Evolutionary conservation across 306 rosid species (phyloP).

Genomic region (Pachyrhizus erosus): DNA sequence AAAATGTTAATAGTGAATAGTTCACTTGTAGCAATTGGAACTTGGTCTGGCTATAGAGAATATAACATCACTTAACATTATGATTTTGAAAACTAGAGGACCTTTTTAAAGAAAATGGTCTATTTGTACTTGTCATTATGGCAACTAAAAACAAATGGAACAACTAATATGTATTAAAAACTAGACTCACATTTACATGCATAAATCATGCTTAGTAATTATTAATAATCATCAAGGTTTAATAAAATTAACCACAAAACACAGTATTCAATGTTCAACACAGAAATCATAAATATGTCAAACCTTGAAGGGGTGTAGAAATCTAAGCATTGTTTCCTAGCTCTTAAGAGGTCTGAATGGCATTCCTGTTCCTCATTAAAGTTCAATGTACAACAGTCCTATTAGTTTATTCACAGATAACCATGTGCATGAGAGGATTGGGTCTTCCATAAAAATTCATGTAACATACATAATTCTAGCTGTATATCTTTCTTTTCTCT

Average conservation of each 20-base stretch:
- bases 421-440: constrained; percentile 13
- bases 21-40: background rate
- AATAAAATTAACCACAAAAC: background rate
- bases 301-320: background rate
- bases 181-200: background rate
- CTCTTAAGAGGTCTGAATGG: background rate
- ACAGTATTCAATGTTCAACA: background rate
- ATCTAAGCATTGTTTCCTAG: background rate
- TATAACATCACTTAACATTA: background rate
- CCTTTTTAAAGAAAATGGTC: background rate
- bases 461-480: background rate
- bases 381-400: background rate
- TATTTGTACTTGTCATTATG: constrained; percentile 6
- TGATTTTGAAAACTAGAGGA: background rate
- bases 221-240: background rate
- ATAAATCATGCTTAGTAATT: background rate
- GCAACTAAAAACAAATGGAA: background rate
- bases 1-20: background rate
- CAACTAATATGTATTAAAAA: constrained; percentile 11
- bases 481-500: background rate
- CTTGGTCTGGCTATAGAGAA: too few relatives aligned
- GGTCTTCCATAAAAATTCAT: background rate
- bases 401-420: background rate
- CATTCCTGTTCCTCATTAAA: background rate
- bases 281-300: background rate